Conservation (phyloP, 305 asterid species). For the Solanum hybrid region DNA sequence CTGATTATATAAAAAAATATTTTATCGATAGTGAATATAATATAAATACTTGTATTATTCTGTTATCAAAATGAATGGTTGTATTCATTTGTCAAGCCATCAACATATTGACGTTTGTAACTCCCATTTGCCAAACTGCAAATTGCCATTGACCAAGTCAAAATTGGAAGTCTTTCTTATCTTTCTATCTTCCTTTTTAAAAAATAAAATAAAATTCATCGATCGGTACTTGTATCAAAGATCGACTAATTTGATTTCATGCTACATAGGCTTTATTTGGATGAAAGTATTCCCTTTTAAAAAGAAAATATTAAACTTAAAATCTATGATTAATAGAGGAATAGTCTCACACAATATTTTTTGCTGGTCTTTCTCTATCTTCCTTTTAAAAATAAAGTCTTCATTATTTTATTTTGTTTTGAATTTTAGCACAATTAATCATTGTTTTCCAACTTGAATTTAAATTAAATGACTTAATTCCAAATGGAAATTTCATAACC, state of each 20-base stretch:
- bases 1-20: too few relatives aligned
- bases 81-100: background rate
- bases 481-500: background rate
- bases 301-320: too few relatives aligned
- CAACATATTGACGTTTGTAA: background rate
- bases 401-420: background rate
- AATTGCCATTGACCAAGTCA: background rate
- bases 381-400: background rate
- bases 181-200: background rate
- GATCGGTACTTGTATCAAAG: too few relatives aligned
- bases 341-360: rapidly evolving
- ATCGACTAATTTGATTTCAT: background rate
- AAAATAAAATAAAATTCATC: too few relatives aligned
- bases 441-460: background rate
- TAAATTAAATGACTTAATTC: background rate
- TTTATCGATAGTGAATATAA: too few relatives aligned
- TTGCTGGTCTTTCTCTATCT: background rate
- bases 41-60: too few relatives aligned
- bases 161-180: background rate
- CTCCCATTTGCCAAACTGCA: background rate
- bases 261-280: too few relatives aligned
- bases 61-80: too few relatives aligned
- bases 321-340: rapidly evolving
- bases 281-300: background rate
- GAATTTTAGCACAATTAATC: background rate